Evolutionary conservation across 371 early-diverging fungal genomes (phyloP).

Genomic region (Rhizomucor pusillus): DNA sequence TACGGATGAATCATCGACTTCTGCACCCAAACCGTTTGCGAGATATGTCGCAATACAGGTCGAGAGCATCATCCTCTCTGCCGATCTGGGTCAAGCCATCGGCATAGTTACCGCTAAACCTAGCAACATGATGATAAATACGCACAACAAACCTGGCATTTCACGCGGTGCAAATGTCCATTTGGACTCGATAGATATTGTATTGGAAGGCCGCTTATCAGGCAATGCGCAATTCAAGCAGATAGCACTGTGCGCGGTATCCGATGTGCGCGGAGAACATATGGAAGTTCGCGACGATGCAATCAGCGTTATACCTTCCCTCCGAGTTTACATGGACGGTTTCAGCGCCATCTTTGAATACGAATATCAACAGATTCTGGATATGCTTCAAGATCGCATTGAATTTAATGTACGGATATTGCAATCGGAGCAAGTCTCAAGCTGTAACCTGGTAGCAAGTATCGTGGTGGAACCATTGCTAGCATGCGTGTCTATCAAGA

Average conservation of each 20-base stretch:
- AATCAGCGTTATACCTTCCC: constrained; percentile 10
- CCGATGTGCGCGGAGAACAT: too few relatives aligned
- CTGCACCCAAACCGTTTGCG: constrained; percentile 39
- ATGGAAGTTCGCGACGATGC: constrained; percentile 6
- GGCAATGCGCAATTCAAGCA: constrained; percentile 47
- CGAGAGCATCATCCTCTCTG: constrained; percentile 51
- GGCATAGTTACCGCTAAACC: constrained; percentile 60
- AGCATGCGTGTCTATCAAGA: constrained; percentile 54
- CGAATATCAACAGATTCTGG: constrained; percentile 70
- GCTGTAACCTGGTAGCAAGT: constrained; percentile 11
- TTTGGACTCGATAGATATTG: constrained; percentile 41
- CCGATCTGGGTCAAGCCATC: constrained; percentile 77
- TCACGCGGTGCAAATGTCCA: constrained; percentile 40
- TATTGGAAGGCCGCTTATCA: constrained; percentile 58
- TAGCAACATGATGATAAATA: constrained; percentile 42
- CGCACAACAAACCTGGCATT: constrained; percentile 45
- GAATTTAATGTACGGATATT: constrained; percentile 18
- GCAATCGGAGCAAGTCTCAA: constrained; percentile 21
- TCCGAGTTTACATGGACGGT: constrained; percentile 22
- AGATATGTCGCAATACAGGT: constrained; percentile 52
- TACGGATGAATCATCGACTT: background rate
- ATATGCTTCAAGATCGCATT: constrained; percentile 36
- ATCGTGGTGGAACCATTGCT: constrained; percentile 24
- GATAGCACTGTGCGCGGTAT: constrained; percentile 10
- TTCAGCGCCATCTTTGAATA: constrained; percentile 57